These are phyloP conservation scores for Ceratocystis destructans DNA, from an alignment of 2,329 filamentous ascomycete genomes.

Conservation along the genomic window DNA sequence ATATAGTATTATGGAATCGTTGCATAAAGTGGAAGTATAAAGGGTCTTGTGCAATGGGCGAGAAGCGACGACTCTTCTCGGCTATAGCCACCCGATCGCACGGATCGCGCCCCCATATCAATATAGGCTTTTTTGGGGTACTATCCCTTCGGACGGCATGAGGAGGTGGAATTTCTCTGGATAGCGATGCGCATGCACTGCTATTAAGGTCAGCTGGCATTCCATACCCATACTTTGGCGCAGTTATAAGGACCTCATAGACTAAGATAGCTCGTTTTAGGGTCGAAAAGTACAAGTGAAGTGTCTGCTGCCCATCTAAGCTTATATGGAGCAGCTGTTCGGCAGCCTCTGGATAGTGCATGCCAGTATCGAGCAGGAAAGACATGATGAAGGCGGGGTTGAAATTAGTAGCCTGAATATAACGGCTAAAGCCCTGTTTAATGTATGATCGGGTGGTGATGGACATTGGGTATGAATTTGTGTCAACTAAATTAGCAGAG, in stretches of 20 bases:
- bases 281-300: slow-evolving; percentile 8
- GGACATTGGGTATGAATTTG: slow-evolving; percentile 14
- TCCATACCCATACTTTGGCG: slow-evolving; percentile 1
- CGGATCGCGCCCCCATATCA: slow-evolving; percentile 10
- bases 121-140: neutral
- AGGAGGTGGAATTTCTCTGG: neutral
- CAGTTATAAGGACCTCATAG: slow-evolving; percentile 1
- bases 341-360: neutral
- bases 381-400: slow-evolving; percentile 13
- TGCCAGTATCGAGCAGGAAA: neutral
- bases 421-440: slow-evolving; percentile 16
- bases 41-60: neutral
- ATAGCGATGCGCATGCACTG: neutral
- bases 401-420: slow-evolving; percentile 10
- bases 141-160: neutral
- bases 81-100: slow-evolving; percentile 4
- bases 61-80: slow-evolving; percentile 5
- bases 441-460: slow-evolving; percentile 11
- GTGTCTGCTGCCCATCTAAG: slow-evolving; percentile 1
- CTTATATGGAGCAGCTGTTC: slow-evolving; percentile 9
- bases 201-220: neutral
- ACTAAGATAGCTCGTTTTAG: neutral
- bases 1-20: neutral
- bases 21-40: slow-evolving; percentile 2
- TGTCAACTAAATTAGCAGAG: neutral